Base-by-base conservation (phyloP, 2,329 filamentous ascomycete species). In the Aureobasidium musti region DNA sequence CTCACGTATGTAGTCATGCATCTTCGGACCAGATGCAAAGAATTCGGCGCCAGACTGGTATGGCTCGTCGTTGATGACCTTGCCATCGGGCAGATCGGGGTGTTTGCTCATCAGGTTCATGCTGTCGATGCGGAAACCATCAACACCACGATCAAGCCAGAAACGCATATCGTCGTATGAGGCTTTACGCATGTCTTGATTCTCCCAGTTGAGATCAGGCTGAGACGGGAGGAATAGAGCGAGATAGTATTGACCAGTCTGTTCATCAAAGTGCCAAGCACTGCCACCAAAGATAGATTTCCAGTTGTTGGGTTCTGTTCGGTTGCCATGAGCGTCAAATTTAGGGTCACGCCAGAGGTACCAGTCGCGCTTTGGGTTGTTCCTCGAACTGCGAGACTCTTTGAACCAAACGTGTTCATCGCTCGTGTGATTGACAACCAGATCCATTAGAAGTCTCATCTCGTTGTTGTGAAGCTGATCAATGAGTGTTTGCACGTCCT, bases 201-300 rank as follows among this genome's bases (percentile, higher is more conserved):
- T 91, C 73, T 94, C 90, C 90, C 90, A 95, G 77, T 95, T 95
- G 19, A 95, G 82, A 71, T 95, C 91, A 0, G 91, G 91, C 75
- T 94, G 91, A 71, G 91, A 87, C 8, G 84, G 85, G 8, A 88
- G 87, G 75, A 91, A 95, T 11, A 95, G 82, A 69, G 90, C 87
- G 0, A 93, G 84, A 72, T 91, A 93, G 74, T 91, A 93, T 77
- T 93, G 89, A 65, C 83, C 81, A 0, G 89, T 91, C 21, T 77
- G 73, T 71, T 91, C 87, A 72, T 93, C 90, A 81, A 86, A 93
- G 68, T 87, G 80, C 89, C 89, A 91, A 0, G 83, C 82, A 64
- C 80, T 85, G 87, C 89, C 77, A 83, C 86, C 79, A 77, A 83
- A 69, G 79, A 83, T 88, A 26, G 14, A 26, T 5, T 26, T 30